Percentiles rank a stretch among this genome's conserved stretches.
These are phyloP conservation scores for Elsinoe australis DNA, from an alignment of 2,329 filamentous ascomycete genomes.

Conservation along the genomic window DNA sequence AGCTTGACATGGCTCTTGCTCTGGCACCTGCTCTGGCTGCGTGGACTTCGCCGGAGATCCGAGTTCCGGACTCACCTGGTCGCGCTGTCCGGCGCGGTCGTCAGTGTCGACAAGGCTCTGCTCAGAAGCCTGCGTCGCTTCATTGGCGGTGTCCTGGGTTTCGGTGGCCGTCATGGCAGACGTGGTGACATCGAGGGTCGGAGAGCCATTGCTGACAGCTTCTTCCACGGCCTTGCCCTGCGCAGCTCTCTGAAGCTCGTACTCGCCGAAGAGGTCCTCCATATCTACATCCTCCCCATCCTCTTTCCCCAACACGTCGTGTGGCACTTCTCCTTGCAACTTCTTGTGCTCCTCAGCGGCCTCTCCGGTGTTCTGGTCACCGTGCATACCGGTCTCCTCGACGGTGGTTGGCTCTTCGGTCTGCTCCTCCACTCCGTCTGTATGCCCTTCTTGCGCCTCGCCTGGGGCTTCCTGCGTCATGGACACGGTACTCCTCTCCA, in stretches of 20 bases:
- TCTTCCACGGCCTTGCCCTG: neutral
- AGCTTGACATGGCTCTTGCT: neutral
- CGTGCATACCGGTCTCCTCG: neutral
- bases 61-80: no score
- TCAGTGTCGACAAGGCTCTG: no score
- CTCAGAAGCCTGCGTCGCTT: no score
- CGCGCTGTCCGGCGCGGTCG: no score
- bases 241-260: neutral
- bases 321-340: neutral
- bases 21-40: neutral
- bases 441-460: neutral
- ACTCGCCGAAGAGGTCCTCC: constrained; percentile 1
- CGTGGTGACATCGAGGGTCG: neutral
- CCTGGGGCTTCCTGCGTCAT: neutral
- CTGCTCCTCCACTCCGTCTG: neutral
- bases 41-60: neutral
- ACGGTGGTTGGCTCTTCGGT: neutral
- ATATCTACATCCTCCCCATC: neutral
- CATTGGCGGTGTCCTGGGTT: no score
- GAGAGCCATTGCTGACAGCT: neutral
- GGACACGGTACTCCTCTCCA: neutral
- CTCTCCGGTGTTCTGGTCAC: neutral
- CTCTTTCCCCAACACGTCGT: neutral
- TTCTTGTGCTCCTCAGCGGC: neutral
- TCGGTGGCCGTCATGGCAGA: no score